Evolutionary conservation across 306 rosid genomes (phyloP), one percentile per base, ranked within the genome.

Genomic region (Prunus campanulata): DNA sequence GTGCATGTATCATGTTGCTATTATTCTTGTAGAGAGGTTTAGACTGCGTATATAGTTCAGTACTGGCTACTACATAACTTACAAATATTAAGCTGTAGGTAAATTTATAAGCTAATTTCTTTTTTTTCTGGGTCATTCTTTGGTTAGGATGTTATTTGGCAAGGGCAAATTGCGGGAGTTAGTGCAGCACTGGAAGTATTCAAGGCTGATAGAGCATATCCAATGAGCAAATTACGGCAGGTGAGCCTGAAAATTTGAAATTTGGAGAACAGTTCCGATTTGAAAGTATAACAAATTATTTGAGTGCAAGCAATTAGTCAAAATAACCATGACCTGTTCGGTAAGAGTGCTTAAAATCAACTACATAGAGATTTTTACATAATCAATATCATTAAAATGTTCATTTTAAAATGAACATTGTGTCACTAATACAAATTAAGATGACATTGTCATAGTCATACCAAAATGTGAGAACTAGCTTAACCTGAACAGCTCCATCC

Each of bases 131-230:
- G 42, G 15, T 30, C 50, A 3, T 71, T 59, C 7, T 76, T 81
- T 75, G 47, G 83, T 48, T 83, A 95, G 97, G 98, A 95, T 85
- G 89, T 90, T 68, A 88, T 81, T 83, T 95, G 98, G 98, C 92
- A 92, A 88, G 99, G 99, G 71, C 67, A 83, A 70, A 73, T 75
- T 83, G 99, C 97, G 14, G 97, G 96, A 82, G 92, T 88, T 77
- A 88, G 85, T 64, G 93, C 84, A 78, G 99, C 99, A 66, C 65
- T 89, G 77, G 87, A 86, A 64, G 81, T 77, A n/a, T 95, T 95
- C 84, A 89, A 79, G 92, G 97, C 96, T 59, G 93, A 92, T 61
- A 86, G 70, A 79, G 97, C 97, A 56, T 92, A 89, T 81, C 91
- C 99, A 56, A 76, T 90, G 81, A 81, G 77, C 56, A 89, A 87